Conservation (phyloP, 805 yeast species). For the Tetrapisispora arboricola region DNA sequence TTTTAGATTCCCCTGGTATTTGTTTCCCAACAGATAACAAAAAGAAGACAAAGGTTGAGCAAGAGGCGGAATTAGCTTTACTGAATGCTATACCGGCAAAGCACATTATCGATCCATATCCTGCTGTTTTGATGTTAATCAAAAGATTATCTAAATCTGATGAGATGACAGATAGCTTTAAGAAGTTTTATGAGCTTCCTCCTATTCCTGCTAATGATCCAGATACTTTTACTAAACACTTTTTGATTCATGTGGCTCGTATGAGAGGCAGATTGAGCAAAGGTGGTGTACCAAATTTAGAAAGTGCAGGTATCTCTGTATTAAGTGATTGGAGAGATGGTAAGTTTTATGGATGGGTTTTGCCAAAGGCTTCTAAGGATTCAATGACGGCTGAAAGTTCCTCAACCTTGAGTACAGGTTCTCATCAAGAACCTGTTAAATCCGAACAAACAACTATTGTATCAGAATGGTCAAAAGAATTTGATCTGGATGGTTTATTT, state of each 20-base stretch:
- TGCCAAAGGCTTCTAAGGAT: slow-evolving; percentile 51
- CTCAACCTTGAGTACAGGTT: slow-evolving; percentile 29
- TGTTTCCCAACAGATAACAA: too few species aligned
- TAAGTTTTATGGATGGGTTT: slow-evolving; percentile 80
- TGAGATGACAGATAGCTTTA: slow-evolving; percentile 70
- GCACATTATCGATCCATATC: slow-evolving; percentile 70
- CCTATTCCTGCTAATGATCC: slow-evolving; percentile 63
- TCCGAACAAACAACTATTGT: slow-evolving; percentile 69
- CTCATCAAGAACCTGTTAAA: slow-evolving; percentile 34
- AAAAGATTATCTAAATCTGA: slow-evolving; percentile 64
- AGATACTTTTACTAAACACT: slow-evolving; percentile 72
- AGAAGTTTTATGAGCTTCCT: slow-evolving; percentile 66
- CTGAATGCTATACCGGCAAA: slow-evolving; percentile 86
- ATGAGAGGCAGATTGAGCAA: slow-evolving; percentile 82
- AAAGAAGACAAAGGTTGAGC: slow-evolving; percentile 50
- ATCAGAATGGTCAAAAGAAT: slow-evolving; percentile 85
- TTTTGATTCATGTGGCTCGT: slow-evolving; percentile 87
- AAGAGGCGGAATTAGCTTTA: slow-evolving; percentile 81
- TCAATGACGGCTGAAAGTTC: slow-evolving; percentile 16
- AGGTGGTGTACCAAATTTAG: slow-evolving; percentile 88
- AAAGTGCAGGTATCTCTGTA: slow-evolving; percentile 71
- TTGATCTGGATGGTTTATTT: slow-evolving; percentile 79
- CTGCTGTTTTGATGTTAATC: slow-evolving; percentile 68
- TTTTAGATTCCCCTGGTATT: too few species aligned
- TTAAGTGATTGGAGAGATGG: slow-evolving; percentile 98